Base-by-base conservation (phyloP, 495 filamentous ascomycete species). In the Lepidopterella palustris region DNA sequence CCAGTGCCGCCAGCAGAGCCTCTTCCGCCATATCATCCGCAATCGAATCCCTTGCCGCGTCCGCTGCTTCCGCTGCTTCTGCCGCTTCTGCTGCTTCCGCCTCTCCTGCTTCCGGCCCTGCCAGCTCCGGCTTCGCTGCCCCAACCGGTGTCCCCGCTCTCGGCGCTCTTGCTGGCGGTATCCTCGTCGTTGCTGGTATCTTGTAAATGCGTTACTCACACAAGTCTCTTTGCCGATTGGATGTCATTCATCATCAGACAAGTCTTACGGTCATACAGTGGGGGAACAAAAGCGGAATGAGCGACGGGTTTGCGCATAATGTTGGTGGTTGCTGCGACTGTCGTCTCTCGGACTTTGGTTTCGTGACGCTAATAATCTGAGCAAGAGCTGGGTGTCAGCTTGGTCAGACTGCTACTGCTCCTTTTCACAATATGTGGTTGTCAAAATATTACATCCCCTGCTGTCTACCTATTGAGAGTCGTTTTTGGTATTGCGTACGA, bases 151-250 rank as follows among this genome's bases (percentile, higher is more conserved):
- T 60, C 4, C 61, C 61, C 29, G 61, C 52, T 23, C 39, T 64
- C 1, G 61, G 61, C 11, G 57, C 52, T 25, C 39, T 59, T 11
- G 61, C 57, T 45, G 61, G n/a, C 40, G 61, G 57, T 47, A 18
- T 64, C 52, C 25, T 64, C 23, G 61, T 51, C 24, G 11, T 53
- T n/a, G 61, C 61, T 26, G 61, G 61, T 52, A n/a, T 64, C 28
- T 64, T 64, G 57, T 64, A 60, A 55, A 60, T 27, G 39, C 25
- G 29, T 23, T 27, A 49, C 45, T 24, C 45, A 50, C 10, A 13
- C 35, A 42, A 42, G 13, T 11, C 35, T 42, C 13, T 10, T 42
- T 42, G 13, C 35, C 3, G 31, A 6, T 15, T 35, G 31, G 35
- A 3, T 42, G 9, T 2, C 18, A 15, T 18, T 10, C 35, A 42